These are phyloP conservation scores for Aspergillus nanangensis DNA, from an alignment of 495 filamentous ascomycete species.

Conservation along the genomic window DNA sequence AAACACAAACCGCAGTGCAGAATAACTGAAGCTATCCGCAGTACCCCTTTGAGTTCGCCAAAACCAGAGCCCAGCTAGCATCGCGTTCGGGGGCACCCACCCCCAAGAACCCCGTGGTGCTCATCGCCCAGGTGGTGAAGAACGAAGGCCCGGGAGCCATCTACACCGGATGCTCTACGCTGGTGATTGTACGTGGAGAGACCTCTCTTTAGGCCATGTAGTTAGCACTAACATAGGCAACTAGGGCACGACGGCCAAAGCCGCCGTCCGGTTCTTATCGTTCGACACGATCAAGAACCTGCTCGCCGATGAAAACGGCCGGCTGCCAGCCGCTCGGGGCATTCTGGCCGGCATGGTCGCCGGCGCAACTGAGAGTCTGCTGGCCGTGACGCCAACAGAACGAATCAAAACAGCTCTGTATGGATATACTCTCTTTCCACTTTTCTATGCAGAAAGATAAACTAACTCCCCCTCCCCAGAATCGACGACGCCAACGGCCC, in stretches of 20 bases:
- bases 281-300: conserved; percentile 62
- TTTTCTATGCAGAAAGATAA: not conserved
- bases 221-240: too few species aligned
- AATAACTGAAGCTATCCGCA: conserved; percentile 11
- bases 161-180: conserved; percentile 60
- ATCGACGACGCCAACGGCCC: conserved; percentile 59
- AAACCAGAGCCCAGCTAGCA: conserved; percentile 59
- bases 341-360: conserved; percentile 59
- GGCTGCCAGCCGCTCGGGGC: conserved; percentile 49
- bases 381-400: conserved; percentile 62
- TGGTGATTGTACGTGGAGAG: conserved; percentile 44
- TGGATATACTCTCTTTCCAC: conserved; percentile 2
- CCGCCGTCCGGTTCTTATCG: conserved; percentile 59
- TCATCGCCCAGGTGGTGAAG: conserved; percentile 43
- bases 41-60: conserved; percentile 68
- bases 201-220: too few species aligned
- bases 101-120: conserved; percentile 46
- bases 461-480: conserved; percentile 5
- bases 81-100: conserved; percentile 35
- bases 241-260: conserved; percentile 56
- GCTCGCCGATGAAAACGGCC: conserved; percentile 54
- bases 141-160: conserved; percentile 54
- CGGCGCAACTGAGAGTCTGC: conserved; percentile 54
- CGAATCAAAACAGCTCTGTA: conserved; percentile 63
- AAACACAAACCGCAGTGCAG: too few species aligned